Evolutionary conservation across 371 early-diverging fungal species (phyloP).

Genomic region (Zopfochytrium polystomum): DNA sequence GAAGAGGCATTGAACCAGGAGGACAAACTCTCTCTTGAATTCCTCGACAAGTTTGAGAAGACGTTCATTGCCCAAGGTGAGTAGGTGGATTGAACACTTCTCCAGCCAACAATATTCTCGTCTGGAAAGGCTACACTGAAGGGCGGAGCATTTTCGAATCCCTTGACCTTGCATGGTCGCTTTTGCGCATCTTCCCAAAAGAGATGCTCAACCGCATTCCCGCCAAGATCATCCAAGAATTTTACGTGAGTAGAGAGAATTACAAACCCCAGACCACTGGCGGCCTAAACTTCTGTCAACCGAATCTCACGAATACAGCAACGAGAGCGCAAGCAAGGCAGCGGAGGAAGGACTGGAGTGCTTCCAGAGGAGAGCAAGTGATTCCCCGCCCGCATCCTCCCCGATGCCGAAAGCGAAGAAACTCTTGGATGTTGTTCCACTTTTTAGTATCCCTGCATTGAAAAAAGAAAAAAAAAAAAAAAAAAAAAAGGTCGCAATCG

Average conservation of each 20-base stretch:
- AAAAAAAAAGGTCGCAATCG: too few relatives aligned
- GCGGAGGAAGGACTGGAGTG: slow-evolving; percentile 9
- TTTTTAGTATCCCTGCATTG: too few relatives aligned
- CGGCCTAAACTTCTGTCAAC: not conserved
- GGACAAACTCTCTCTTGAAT: slow-evolving; percentile 98
- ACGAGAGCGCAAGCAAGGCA: slow-evolving; percentile 26
- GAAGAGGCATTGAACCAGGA: slow-evolving; percentile 99
- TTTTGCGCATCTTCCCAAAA: slow-evolving; percentile 99
- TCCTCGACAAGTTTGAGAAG: slow-evolving; percentile 99
- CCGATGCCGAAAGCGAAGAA: too few relatives aligned
- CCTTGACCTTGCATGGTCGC: slow-evolving; percentile 98
- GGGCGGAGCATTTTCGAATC: slow-evolving; percentile 96
- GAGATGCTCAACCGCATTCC: slow-evolving; percentile 99
- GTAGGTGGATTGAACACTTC: not conserved
- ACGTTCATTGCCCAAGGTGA: slow-evolving; percentile 95
- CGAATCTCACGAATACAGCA: slow-evolving; percentile 10
- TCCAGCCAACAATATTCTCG: not conserved
- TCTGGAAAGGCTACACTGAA: slow-evolving; percentile 67
- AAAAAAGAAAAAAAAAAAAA: too few relatives aligned
- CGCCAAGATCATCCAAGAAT: slow-evolving; percentile 92
- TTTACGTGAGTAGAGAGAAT: slow-evolving; percentile 55
- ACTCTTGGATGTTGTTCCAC: too few relatives aligned
- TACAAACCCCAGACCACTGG: not conserved
- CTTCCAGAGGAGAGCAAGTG: too few relatives aligned
- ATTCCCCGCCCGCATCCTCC: too few relatives aligned